Conservation (phyloP, 768 basidiomycete species). For the Mycena galericulata region DNA sequence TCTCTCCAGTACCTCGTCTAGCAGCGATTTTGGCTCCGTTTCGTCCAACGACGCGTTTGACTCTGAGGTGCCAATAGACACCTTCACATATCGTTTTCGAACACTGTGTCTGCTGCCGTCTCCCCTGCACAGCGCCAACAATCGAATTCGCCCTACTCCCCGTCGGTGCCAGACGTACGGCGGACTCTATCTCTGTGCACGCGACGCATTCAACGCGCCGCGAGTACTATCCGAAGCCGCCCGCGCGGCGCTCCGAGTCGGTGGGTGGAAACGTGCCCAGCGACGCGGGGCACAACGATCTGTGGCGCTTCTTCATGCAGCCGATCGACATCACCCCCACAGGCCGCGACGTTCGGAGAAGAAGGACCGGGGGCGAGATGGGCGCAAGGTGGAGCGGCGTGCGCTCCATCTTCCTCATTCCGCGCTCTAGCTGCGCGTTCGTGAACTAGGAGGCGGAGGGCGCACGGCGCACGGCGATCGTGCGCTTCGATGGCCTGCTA, state of each 20-base stretch:
- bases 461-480: slow-evolving; percentile 74
- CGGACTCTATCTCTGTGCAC: no score
- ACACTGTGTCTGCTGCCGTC: no score
- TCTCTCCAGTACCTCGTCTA: no score
- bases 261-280: slow-evolving; percentile 81
- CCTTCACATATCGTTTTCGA: no score
- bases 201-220: no score
- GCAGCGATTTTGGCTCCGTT: no score
- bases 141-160: no score
- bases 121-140: no score
- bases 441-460: slow-evolving; percentile 83
- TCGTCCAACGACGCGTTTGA: no score
- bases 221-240: slow-evolving; percentile 53
- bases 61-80: no score
- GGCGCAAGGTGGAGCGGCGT: slow-evolving; percentile 56
- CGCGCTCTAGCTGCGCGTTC: slow-evolving; percentile 92
- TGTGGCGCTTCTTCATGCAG: slow-evolving; percentile 76
- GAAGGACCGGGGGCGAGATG: not conserved
- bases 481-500: slow-evolving; percentile 74
- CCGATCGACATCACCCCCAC: slow-evolving; percentile 12
- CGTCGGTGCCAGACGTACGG: no score
- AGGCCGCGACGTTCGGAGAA: not conserved
- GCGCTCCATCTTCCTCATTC: slow-evolving; percentile 89
- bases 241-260: slow-evolving; percentile 69
- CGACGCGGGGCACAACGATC: slow-evolving; percentile 72